Conservation (phyloP, 164 flowering plant species). For the Annona cherimola region DNA sequence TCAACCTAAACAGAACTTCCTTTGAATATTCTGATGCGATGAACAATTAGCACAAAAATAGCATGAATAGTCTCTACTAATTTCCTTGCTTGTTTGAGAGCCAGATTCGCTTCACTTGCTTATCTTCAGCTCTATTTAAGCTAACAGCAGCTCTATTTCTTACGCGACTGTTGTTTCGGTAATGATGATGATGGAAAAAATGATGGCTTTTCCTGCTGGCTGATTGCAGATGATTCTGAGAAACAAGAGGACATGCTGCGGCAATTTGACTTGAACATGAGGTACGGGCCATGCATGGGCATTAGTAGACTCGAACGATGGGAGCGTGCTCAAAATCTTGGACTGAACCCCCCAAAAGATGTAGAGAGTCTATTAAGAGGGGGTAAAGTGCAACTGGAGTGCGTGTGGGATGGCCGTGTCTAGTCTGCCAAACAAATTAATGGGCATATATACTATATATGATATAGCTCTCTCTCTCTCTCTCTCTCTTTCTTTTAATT, state of each 20-base stretch:
- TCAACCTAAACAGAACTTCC: too few species aligned
- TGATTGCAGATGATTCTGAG: conserved; percentile 35
- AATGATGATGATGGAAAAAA: too few species aligned
- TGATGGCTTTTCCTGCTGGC: neutral
- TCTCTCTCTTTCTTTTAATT: too few species aligned
- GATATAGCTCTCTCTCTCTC: neutral
- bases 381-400: conserved; percentile 31
- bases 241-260: conserved; percentile 52
- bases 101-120: too few species aligned
- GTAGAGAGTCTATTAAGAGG: conserved; percentile 38
- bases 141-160: neutral
- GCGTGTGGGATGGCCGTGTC: conserved; percentile 77
- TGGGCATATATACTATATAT: too few species aligned
- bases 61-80: too few species aligned
- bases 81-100: too few species aligned
- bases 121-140: too few species aligned
- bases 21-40: too few species aligned
- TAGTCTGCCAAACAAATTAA: conserved; percentile 5
- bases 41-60: too few species aligned
- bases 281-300: conserved; percentile 84
- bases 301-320: conserved; percentile 65
- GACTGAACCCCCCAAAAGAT: conserved; percentile 65
- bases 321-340: conserved; percentile 65
- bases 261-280: conserved; percentile 85
- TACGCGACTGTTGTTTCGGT: neutral